Percentiles rank a stretch among this genome's conserved stretches.
Evolutionary conservation across 257 asterid genomes (phyloP).

Genomic region (Salvia hispanica): DNA sequence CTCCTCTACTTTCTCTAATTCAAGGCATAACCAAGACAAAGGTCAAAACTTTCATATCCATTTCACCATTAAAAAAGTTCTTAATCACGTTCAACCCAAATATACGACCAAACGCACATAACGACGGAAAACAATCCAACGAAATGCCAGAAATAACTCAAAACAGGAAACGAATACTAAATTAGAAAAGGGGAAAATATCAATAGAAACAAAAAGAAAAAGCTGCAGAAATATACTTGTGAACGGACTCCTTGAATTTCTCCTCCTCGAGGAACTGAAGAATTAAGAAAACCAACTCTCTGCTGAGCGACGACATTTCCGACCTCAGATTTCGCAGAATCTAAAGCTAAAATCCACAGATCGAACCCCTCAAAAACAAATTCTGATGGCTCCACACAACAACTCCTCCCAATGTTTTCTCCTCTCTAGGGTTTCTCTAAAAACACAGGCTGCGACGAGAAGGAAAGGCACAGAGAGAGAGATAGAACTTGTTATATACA

Average conservation of each 20-base stretch:
- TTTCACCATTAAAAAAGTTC: slow-evolving; percentile 23
- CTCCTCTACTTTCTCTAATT: not conserved
- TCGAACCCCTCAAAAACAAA: slow-evolving; percentile 54
- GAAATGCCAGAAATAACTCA: slow-evolving; percentile 20
- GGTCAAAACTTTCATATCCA: slow-evolving; percentile 26
- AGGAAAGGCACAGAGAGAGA: slow-evolving; percentile 35
- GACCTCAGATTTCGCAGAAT: slow-evolving; percentile 45
- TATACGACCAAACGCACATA: slow-evolving; percentile 21
- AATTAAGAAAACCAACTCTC: slow-evolving; percentile 92
- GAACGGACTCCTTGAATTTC: slow-evolving; percentile 94
- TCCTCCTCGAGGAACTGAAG: slow-evolving; percentile 97
- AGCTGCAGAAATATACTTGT: slow-evolving; percentile 46
- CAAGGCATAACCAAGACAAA: slow-evolving; percentile 18
- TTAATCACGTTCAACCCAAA: slow-evolving; percentile 26
- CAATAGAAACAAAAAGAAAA: not conserved
- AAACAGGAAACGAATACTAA: slow-evolving; percentile 10
- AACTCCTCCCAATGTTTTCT: slow-evolving; percentile 8
- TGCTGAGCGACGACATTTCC: slow-evolving; percentile 86
- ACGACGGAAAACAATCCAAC: slow-evolving; percentile 28
- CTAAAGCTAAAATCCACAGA: slow-evolving; percentile 50
- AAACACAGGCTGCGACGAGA: slow-evolving; percentile 38
- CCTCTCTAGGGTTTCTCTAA: slow-evolving; percentile 66
- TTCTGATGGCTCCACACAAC: slow-evolving; percentile 41
- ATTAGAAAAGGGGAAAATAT: not conserved
- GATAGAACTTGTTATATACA: slow-evolving; percentile 28